Evolutionary conservation across 2,329 filamentous ascomycete species (phyloP).

Genomic region (Stachybotrys echinatus): DNA sequence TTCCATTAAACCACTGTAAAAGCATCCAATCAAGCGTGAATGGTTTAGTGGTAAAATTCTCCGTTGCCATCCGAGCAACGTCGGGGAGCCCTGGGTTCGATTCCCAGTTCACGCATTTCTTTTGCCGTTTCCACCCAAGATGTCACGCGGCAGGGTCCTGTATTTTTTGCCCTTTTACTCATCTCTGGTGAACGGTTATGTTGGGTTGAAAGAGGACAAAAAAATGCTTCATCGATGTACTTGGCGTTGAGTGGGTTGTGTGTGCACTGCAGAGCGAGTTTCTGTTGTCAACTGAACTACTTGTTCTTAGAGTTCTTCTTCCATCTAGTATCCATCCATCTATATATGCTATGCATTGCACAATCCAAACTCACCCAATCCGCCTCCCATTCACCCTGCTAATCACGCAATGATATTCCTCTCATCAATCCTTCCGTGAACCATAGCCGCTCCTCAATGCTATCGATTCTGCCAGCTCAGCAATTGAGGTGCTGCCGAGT

Average conservation of each 20-base stretch:
- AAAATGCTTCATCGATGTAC: too few species aligned
- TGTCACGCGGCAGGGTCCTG: too few species aligned
- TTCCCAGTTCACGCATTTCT: constrained; percentile 24
- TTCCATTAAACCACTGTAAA: not conserved
- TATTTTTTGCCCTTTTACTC: not conserved
- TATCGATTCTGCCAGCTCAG: constrained; percentile 29
- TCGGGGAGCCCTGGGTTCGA: constrained; percentile 29
- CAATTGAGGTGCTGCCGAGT: constrained; percentile 35
- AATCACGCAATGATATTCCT: not conserved
- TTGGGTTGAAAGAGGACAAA: not conserved
- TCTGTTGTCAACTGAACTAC: too few species aligned
- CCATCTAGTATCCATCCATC: too few species aligned
- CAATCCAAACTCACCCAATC: too few species aligned
- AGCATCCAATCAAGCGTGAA: constrained; percentile 19
- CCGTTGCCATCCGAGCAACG: constrained; percentile 24
- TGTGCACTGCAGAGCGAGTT: too few species aligned
- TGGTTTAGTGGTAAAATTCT: constrained; percentile 31
- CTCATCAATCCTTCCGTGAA: not conserved
- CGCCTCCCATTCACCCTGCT: too few species aligned
- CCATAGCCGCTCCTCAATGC: constrained; percentile 25
- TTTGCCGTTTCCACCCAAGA: constrained; percentile 3
- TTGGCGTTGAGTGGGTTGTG: too few species aligned
- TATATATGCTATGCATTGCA: too few species aligned
- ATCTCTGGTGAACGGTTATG: not conserved
- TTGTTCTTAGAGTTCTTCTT: too few species aligned